Base-by-base conservation (phyloP, 306 rosid species). In the Boehmeria nivea region DNA sequence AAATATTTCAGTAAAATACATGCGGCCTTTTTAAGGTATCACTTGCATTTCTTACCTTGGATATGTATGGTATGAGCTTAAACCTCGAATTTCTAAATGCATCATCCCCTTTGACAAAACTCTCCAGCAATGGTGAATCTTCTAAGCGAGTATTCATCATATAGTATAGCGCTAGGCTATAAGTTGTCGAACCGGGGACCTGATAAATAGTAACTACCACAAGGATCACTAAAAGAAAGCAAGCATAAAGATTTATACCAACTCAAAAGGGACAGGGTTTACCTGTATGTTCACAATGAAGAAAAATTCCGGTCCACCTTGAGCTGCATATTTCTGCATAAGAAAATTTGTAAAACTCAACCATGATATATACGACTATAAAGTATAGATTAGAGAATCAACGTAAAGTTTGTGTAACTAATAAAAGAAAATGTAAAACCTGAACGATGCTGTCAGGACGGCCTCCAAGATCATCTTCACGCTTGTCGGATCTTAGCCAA, bases 51-150 rank as follows among this genome's bases (percentile, higher is more conserved):
- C 36, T 31, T 31, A 90, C 98, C 98, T 87, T 81, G 23, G 93
- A 82, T 63, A 90, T 87, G 66, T 84, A 78, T 38, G 97, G 94
- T 72, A 83, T 89, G 64, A 83, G 81, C 80, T 89, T 89, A 71
- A 85, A 83, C 78, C 89, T 89, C 18, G 97, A 85, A 73, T 89
- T 89, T 71, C 97, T 78, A 40, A 59, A 85, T 6, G 94, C 74
- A 67, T 83, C 93, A 54, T 81, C 97, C 63, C 95, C 97, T 55
- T 85, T 78, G 11, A 89, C 86, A 75, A 89, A 89, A 46, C 64
- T 71, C 46, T 83, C 76, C 17, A 89, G 76, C 64, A 85, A 81
- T 6, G 85, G 93, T 36, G 66, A 54, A 58, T 81, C 90, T 75
- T 83, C 89, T 54, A 89, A 66, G 14, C 82, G 97, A 70, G 89